These are phyloP conservation scores for Mucor mucedo DNA, from an alignment of 371 early-diverging fungal species.

Conservation along the genomic window DNA sequence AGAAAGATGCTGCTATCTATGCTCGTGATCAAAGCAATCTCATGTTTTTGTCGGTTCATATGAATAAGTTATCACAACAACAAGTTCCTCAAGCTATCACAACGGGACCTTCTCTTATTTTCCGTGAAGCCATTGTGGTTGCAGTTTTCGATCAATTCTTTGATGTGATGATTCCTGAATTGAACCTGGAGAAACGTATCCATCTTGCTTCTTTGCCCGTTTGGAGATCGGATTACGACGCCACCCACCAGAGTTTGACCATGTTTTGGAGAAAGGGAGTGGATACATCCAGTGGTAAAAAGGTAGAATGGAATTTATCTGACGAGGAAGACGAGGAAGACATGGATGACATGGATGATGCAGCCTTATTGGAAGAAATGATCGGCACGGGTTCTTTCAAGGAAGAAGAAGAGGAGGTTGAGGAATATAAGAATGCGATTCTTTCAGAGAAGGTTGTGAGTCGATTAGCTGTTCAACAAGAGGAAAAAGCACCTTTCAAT, in stretches of 20 bases:
- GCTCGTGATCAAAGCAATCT: conserved; percentile 76
- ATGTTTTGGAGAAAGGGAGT: conserved; percentile 63
- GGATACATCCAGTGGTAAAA: conserved; percentile 41
- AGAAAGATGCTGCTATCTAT: conserved; percentile 69
- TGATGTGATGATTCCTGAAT: conserved; percentile 65
- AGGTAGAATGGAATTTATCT: conserved; percentile 31
- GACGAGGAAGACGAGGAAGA: conserved; percentile 36
- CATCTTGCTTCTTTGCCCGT: conserved; percentile 49
- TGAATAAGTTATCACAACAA: conserved; percentile 13
- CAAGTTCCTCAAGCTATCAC: conserved; percentile 24
- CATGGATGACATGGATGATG: conserved; percentile 20
- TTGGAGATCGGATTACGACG: conserved; percentile 44
- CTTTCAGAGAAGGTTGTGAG: conserved; percentile 12
- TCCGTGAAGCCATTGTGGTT: conserved; percentile 45
- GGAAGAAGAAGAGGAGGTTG: conserved; percentile 12
- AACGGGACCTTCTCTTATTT: conserved; percentile 29
- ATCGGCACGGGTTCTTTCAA: neutral
- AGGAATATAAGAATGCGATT: conserved; percentile 13
- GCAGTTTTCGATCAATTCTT: conserved; percentile 53
- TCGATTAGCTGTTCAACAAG: conserved; percentile 6
- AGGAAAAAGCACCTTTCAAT: neutral
- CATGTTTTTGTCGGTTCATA: conserved; percentile 63
- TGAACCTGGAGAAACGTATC: conserved; percentile 63
- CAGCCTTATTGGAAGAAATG: conserved; percentile 30
- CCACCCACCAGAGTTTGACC: conserved; percentile 39